Conservation (phyloP, 345 rosid genomes). For the Carallia brachiata region DNA sequence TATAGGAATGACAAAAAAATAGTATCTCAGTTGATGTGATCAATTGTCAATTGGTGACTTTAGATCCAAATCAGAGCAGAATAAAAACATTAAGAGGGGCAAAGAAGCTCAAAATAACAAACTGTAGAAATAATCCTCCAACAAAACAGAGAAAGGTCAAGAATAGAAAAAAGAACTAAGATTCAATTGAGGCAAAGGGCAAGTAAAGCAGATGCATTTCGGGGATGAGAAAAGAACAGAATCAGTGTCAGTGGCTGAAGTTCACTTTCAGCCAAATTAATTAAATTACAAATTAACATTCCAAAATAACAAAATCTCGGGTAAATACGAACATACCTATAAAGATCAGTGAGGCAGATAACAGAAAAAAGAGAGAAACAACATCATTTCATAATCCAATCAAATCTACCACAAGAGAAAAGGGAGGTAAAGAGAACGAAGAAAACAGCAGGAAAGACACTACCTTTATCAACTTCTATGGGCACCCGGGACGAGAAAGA, state of each 20-base stretch:
- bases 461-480: constrained; percentile 24
- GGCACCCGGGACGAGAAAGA: not conserved
- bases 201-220: constrained; percentile 16
- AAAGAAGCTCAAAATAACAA: constrained; percentile 1
- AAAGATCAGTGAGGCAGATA: constrained; percentile 25
- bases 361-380: not conserved
- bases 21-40: constrained; percentile 20
- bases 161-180: not conserved
- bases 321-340: not conserved
- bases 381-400: constrained; percentile 13
- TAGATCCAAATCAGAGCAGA: constrained; percentile 39
- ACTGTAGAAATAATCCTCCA: not conserved
- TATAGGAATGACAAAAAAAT: constrained; percentile 1
- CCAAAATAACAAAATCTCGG: too few species aligned
- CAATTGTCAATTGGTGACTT: constrained; percentile 11
- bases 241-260: constrained; percentile 9
- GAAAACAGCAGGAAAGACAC: not conserved
- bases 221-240: constrained; percentile 4
- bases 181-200: constrained; percentile 21
- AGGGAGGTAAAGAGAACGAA: not conserved
- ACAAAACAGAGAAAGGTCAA: constrained; percentile 7
- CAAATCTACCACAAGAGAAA: constrained; percentile 26
- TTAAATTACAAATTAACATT: constrained; percentile 1
- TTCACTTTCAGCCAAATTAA: constrained; percentile 21
- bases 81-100: not conserved